These are phyloP conservation scores for Didymella sp. DNA, from an alignment of 2,329 filamentous ascomycete genomes.

Conservation along the genomic window DNA sequence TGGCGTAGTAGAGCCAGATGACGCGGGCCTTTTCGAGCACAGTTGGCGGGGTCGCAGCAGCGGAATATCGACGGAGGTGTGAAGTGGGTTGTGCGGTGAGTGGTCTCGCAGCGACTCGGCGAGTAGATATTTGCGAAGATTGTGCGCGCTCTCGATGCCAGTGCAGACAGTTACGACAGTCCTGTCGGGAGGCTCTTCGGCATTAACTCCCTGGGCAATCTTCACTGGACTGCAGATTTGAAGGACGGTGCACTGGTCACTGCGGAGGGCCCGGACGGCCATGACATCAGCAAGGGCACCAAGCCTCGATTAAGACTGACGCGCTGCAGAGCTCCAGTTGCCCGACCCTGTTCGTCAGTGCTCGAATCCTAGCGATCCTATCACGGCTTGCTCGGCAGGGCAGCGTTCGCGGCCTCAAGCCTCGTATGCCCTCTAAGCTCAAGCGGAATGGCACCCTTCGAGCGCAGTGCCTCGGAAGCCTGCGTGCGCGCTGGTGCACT, in stretches of 20 bases:
- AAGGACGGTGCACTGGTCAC: conserved; percentile 8
- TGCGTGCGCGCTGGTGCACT: conserved; percentile 16
- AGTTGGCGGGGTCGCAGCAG: conserved; percentile 31
- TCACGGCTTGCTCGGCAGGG: conserved; percentile 39
- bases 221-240: conserved; percentile 24
- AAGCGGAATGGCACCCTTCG: conserved; percentile 8
- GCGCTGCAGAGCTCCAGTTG: conserved; percentile 27
- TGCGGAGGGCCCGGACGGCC: conserved; percentile 26
- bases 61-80: conserved; percentile 10
- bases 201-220: conserved; percentile 20
- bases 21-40: conserved; percentile 30
- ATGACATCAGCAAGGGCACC: conserved; percentile 39
- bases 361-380: conserved; percentile 31
- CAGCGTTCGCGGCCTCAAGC: conserved; percentile 23
- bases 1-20: conserved; percentile 30
- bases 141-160: conserved; percentile 14
- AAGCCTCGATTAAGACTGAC: conserved; percentile 27
- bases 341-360: conserved; percentile 18
- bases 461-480: conserved; percentile 4
- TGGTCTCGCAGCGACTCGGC: conserved; percentile 12
- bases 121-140: conserved; percentile 18
- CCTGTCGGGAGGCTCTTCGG: conserved; percentile 16
- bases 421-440: conserved; percentile 17
- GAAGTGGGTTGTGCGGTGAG: conserved; percentile 6
- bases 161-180: neutral